Base-by-base conservation (phyloP, 2,329 filamentous ascomycete genomes). In the Verticillium tricorpus region DNA sequence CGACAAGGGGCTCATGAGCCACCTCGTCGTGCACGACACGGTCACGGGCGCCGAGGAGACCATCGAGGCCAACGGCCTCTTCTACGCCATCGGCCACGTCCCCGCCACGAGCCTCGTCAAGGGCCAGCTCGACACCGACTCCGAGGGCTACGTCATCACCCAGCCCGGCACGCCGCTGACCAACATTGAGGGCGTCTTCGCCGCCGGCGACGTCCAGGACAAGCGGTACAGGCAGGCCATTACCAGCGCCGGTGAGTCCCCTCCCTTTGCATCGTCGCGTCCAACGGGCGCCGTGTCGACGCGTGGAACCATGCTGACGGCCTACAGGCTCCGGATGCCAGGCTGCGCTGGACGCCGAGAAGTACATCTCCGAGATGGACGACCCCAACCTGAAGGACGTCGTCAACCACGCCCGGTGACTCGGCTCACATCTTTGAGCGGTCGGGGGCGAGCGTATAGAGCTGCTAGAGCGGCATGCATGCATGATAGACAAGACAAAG, bases 221-320 rank as follows among this genome's bases (percentile, higher is more conserved):
- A 99, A 98, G 89, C 88, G 89, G 73, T 99, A 99, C 77, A 87
- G 95, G 74, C 95, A 99, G 81, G 95, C 95, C 56, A 96, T 99
- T 68, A 99, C 95, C 67, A 97, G 93, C 79, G 95, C 95, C 69
- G 94, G 92, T 93, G 82, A 74, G 89, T 85, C 68, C 12, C 56
- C 19, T n/a, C 61, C 22, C 58, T 52, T 58, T 57, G 19, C 56
- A n/a, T n/a, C 61, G 22, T 58, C 54, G 58, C 57, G 19, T 35
- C 50, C 28, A 59, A 14, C 34, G 9, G 7, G 14, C 9, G 62
- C 58, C 60, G 19, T 31, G 40, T 22, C 17, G 39, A 34, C 9
- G 14, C 15, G 39, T 40, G 19, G 19, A 22, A 0, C 7, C 1
- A 52, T 62, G 57, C 69, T 70, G 66, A 70, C 64, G 54, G 14